Conservation (phyloP, 2,329 filamentous ascomycete genomes). For the Penicillium italicum region DNA sequence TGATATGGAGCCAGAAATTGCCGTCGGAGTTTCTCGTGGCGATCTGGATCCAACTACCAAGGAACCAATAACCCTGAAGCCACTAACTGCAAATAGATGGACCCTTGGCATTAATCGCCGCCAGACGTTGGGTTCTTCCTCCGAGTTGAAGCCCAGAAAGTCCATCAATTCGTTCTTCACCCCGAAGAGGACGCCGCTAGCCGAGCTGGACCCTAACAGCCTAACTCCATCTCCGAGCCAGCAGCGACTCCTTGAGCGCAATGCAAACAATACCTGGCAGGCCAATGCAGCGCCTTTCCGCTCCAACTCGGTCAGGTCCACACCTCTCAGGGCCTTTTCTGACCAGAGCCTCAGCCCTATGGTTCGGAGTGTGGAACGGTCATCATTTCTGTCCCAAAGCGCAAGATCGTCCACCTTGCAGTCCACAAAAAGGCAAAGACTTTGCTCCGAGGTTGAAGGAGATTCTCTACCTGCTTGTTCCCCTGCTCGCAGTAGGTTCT, state of each 20-base stretch:
- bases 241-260: conserved; percentile 54
- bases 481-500: conserved; percentile 49
- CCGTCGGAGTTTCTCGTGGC: conserved; percentile 70
- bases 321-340: conserved; percentile 37
- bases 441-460: conserved; percentile 49
- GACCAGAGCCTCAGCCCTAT: conserved; percentile 40
- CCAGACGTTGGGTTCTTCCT: conserved; percentile 43
- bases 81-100: conserved; percentile 30
- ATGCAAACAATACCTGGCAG: conserved; percentile 54
- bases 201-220: conserved; percentile 64
- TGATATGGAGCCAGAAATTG: conserved; percentile 65
- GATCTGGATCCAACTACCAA: conserved; percentile 91
- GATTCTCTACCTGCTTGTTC: conserved; percentile 31
- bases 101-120: conserved; percentile 36
- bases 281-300: conserved; percentile 48
- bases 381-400: conserved; percentile 39
- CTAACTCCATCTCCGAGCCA: conserved; percentile 66
- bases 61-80: conserved; percentile 50
- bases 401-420: conserved; percentile 43
- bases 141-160: conserved; percentile 57
- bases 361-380: conserved; percentile 40
- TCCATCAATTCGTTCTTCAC: conserved; percentile 65
- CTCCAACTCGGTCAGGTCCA: conserved; percentile 33
- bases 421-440: conserved; percentile 49
- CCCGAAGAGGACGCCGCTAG: conserved; percentile 59